Base-by-base conservation (phyloP, 2,329 filamentous ascomycete genomes). In the Gnomoniopsis smithogilvyi region DNA sequence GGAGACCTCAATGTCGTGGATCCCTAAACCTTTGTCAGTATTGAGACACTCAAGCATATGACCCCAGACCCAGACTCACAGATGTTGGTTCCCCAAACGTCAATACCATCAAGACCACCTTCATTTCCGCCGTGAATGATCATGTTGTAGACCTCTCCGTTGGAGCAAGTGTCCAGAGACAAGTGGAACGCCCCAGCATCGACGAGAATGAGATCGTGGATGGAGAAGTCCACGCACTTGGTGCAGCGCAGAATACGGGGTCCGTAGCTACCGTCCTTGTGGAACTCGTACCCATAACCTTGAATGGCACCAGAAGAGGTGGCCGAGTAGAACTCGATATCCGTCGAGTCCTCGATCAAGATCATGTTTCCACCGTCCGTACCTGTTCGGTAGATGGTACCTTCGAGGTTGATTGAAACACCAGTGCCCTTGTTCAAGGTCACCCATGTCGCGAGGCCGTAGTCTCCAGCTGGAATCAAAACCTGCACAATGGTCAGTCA, bases 1-100 rank as follows among this genome's bases (percentile, higher is more conserved):
- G 24, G 83, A 84, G 6, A 86, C 82, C 72, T 80, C 80, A 47
- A 85, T 74, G 66, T 86, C 83, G 65, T 86, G 83, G 51, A 85
- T 72, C 77, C 43, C 43, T 46, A 46, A 19, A 22, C 15, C 6
- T 22, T 11, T 46, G 43, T 46, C n/a, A 46, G 17, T 22, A n/a
- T 17, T 79, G 82, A 55, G 85, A 68, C 76, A 14, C 77, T 76
- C 71, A 75, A n/a, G n/a, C n/a, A 82, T 3, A 85, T 74, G 65
- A 85, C 79, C 36, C 12, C 12, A n/a, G 36, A 12, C 58, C 85
- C 75, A 22, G 17, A 46, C 43, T 46, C 17, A 46, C 79, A 82
- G 59, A 84, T 77, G 62, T 84, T 83, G 26, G 68, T 76, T 12
- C 77, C 74, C 74, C 76, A 82, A 3, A 84, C 73, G 64, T 84